phyloP scores from a whole-genome alignment of 495 filamentous ascomycete genomes.

The Hypoxylon rickii region DNA sequence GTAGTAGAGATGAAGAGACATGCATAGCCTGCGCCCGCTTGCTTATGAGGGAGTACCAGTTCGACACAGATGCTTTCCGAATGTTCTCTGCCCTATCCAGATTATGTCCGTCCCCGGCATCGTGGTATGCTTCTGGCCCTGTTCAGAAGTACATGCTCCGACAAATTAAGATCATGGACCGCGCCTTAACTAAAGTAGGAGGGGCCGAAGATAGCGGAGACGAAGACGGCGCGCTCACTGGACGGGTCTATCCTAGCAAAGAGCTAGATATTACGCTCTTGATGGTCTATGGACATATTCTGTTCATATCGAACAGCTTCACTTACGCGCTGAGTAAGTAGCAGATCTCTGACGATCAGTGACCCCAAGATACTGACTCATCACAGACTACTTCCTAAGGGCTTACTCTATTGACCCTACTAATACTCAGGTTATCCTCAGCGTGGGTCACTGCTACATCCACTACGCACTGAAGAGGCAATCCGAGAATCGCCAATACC shows the following conservation, averaged over 20 bases:
- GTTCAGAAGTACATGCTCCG: conserved; percentile 87
- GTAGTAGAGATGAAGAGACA: conserved; percentile 77
- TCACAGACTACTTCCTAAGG: conserved; percentile 79
- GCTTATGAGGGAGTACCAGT: conserved; percentile 86
- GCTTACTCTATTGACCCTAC: conserved; percentile 77
- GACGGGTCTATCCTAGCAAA: conserved; percentile 35
- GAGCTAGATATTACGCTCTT: conserved; percentile 67
- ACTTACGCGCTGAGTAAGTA: conserved; percentile 72
- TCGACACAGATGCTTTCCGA: conserved; percentile 81
- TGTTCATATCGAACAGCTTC: conserved; percentile 79
- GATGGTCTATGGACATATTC: conserved; percentile 85
- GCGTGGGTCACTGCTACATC: conserved; percentile 73
- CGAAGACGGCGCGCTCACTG: conserved; percentile 32
- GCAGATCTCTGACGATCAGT: neutral
- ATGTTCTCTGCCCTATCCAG: conserved; percentile 75
- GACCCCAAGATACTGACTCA: conserved; percentile 3
- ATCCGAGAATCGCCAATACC: conserved; percentile 84
- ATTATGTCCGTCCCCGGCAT: conserved; percentile 62
- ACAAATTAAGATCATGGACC: conserved; percentile 89
- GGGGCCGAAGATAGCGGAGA: conserved; percentile 25
- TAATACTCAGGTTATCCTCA: conserved; percentile 78
- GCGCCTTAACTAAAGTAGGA: conserved; percentile 26
- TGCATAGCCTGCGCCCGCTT: conserved; percentile 70
- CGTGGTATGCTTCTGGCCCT: conserved; percentile 62
- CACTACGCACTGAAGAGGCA: conserved; percentile 87